Percentiles rank a stretch among this genome's conserved stretches.
phyloP scores from a whole-genome alignment of 108 stramenopile species.

The Skeletonema grethae region DNA sequence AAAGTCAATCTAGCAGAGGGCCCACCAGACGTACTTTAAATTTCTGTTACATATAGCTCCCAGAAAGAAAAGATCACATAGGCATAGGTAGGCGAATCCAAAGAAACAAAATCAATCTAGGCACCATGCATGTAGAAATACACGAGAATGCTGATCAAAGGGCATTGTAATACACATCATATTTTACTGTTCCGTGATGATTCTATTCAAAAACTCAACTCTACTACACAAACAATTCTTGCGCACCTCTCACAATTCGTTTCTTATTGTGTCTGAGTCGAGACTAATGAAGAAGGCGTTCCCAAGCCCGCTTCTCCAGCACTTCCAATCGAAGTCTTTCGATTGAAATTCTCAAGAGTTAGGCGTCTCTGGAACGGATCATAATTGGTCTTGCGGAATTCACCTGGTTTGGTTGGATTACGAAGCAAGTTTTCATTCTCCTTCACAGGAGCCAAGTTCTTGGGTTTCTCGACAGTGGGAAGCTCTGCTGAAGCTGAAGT shows the following conservation, averaged over 20 bases:
- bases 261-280: not conserved
- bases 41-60: not conserved
- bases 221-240: not conserved
- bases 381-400: constrained; percentile 47
- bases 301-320: not conserved
- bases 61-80: not conserved
- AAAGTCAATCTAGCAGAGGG: too few relatives aligned
- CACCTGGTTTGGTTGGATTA: constrained; percentile 45
- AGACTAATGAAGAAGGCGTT: not conserved
- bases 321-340: constrained; percentile 1
- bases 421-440: constrained; percentile 43
- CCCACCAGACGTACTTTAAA: too few relatives aligned
- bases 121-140: too few relatives aligned
- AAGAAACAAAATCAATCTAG: not conserved
- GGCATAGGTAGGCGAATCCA: not conserved
- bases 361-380: constrained; percentile 36
- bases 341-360: not conserved
- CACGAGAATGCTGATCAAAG: too few relatives aligned
- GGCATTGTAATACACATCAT: not conserved
- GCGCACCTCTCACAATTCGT: not conserved
- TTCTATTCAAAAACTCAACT: constrained; percentile 2
- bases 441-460: constrained; percentile 31
- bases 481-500: not conserved
- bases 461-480: not conserved
- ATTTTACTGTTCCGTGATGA: not conserved